Conservation (phyloP, 139 green algal species). For the Closterium sp. region DNA sequence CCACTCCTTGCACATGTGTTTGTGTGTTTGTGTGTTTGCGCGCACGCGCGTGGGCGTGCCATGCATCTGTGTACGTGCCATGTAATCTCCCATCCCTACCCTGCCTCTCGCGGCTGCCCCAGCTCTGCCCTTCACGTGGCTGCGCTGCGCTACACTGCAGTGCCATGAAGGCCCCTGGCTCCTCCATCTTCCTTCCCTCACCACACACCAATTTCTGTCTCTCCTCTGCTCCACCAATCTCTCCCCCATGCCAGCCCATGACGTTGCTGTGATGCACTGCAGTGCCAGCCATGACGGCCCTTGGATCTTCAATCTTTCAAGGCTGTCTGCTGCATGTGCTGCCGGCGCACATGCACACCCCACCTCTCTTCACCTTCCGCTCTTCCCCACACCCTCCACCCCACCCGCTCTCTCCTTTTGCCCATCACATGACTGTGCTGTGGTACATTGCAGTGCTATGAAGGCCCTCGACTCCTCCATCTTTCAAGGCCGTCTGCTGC, state of each 20-base stretch:
- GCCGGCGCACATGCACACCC: slow-evolving; percentile 58
- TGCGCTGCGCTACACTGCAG: background rate
- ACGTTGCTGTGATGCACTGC: background rate
- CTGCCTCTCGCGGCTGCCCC: too few species aligned
- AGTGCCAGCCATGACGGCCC: slow-evolving; percentile 54
- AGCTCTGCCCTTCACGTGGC: too few species aligned
- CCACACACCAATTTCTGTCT: background rate
- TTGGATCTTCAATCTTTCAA: slow-evolving; percentile 74
- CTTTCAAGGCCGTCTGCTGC: slow-evolving; percentile 88
- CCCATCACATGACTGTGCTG: background rate
- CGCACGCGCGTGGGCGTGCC: too few species aligned
- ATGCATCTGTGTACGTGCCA: too few species aligned
- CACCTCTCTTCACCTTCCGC: too few species aligned
- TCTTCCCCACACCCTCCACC: too few species aligned
- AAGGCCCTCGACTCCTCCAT: slow-evolving; percentile 62
- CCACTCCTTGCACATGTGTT: too few species aligned
- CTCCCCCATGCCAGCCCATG: too few species aligned
- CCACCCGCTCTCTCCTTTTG: too few species aligned
- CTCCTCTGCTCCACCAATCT: too few species aligned
- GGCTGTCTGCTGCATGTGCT: slow-evolving; percentile 93
- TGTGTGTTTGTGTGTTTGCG: too few species aligned
- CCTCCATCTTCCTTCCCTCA: background rate
- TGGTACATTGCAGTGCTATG: slow-evolving; percentile 44
- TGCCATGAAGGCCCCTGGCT: background rate
- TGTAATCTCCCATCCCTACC: too few species aligned